Evolutionary conservation across 2,329 filamentous ascomycete genomes (phyloP).

Genomic region (Aspergillus pseudonomiae): DNA sequence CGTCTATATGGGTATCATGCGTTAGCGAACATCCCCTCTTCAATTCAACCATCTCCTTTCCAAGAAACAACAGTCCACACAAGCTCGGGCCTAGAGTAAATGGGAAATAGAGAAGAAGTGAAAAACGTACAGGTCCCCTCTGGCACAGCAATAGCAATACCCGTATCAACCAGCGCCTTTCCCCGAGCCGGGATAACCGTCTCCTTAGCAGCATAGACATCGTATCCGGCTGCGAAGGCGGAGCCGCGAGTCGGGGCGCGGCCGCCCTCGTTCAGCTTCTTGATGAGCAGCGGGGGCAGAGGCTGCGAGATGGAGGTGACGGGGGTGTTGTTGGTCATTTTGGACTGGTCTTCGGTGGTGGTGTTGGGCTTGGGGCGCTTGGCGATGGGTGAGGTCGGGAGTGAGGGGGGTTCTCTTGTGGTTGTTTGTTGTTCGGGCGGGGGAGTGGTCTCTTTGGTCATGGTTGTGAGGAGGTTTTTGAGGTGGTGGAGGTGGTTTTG

Average conservation of each 20-base stretch:
- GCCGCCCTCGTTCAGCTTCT: conserved; percentile 82
- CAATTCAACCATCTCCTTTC: background rate
- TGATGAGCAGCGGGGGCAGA: conserved; percentile 73
- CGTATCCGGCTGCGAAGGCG: conserved; percentile 88
- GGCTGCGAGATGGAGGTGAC: conserved; percentile 45
- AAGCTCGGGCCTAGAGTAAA: background rate
- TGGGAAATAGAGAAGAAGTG: background rate
- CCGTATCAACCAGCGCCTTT: conserved; percentile 85
- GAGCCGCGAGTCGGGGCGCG: conserved; percentile 84
- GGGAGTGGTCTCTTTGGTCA: conserved; percentile 47
- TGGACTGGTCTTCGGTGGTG: conserved; percentile 22
- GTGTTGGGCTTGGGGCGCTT: conserved; percentile 73
- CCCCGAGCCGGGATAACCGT: conserved; percentile 78
- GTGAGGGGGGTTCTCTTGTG: conserved; percentile 56
- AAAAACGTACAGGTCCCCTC: conserved; percentile 76
- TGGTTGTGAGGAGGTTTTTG: conserved; percentile 27
- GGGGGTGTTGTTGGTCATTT: conserved; percentile 27
- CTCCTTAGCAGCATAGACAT: conserved; percentile 78
- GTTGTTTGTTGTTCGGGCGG: conserved; percentile 23
- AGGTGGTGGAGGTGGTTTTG: conserved; percentile 5
- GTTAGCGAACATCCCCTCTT: conserved; percentile 2
- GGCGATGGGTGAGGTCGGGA: conserved; percentile 72
- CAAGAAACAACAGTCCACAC: background rate
- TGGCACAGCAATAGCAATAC: conserved; percentile 87
- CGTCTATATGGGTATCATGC: conserved; percentile 60